Conservation (phyloP, 192 early-diverging fungal genomes). For the Rhizophagus sp. region DNA sequence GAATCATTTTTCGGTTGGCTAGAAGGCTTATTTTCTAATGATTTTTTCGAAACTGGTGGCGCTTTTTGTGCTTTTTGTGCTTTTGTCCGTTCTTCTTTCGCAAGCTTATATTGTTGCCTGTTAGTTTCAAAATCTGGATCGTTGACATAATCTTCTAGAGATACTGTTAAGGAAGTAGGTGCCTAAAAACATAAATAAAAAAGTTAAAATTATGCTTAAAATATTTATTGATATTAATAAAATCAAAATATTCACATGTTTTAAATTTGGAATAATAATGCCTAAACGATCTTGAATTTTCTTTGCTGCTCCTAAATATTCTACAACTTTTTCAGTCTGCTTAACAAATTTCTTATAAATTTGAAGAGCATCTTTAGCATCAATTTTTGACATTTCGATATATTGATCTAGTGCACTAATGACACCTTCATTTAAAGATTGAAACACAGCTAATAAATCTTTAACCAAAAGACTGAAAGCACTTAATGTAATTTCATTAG, state of each 20-base stretch:
- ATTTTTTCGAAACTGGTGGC: background rate
- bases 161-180: conserved; percentile 63
- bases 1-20: background rate
- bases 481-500: conserved; percentile 72
- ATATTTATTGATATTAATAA: background rate
- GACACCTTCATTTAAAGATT: conserved; percentile 76
- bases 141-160: conserved; percentile 66
- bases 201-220: background rate
- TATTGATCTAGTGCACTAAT: conserved; percentile 74
- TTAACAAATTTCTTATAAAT: conserved; percentile 79
- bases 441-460: conserved; percentile 73
- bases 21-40: background rate
- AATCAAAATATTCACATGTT: conserved; percentile 57
- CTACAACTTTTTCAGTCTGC: conserved; percentile 68
- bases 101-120: conserved; percentile 46
- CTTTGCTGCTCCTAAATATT: conserved; percentile 69
- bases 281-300: conserved; percentile 55
- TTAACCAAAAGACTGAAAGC: conserved; percentile 71
- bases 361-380: conserved; percentile 62
- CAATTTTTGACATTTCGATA: conserved; percentile 69
- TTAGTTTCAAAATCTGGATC: conserved; percentile 73
- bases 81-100: conserved; percentile 14
- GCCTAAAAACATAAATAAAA: conserved; percentile 42
- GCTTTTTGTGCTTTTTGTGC: background rate
- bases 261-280: conserved; percentile 70